Evolutionary conservation across 345 rosid species (phyloP).

Genomic region (Moricandia arvensis): DNA sequence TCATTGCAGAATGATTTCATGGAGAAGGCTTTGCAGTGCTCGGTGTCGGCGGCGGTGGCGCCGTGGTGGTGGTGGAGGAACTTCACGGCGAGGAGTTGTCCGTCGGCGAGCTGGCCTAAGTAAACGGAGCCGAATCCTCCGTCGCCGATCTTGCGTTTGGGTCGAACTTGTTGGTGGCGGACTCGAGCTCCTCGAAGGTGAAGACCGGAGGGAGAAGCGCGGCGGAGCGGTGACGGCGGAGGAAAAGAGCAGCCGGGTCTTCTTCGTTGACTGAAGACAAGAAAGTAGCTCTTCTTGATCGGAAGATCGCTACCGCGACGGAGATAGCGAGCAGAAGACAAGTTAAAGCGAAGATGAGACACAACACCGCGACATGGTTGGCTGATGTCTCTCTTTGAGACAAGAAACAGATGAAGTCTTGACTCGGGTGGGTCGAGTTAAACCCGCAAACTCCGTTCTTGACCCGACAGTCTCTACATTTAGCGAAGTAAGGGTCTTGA

Average conservation of each 20-base stretch:
- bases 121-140: constrained; percentile 94
- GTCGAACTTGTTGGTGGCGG: constrained; percentile 76
- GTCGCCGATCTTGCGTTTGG: constrained; percentile 78
- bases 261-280: constrained; percentile 48
- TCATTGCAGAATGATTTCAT: constrained; percentile 87
- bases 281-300: constrained; percentile 50
- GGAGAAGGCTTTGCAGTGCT: constrained; percentile 50
- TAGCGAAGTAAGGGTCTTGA: constrained; percentile 59
- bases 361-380: constrained; percentile 47
- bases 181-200: constrained; percentile 86
- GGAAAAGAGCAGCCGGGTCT: constrained; percentile 79
- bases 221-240: constrained; percentile 68
- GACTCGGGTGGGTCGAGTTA: constrained; percentile 59
- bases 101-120: constrained; percentile 71
- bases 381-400: constrained; percentile 33
- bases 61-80: constrained; percentile 72
- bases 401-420: constrained; percentile 51
- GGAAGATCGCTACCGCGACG: constrained; percentile 44
- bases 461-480: constrained; percentile 52
- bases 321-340: constrained; percentile 56
- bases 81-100: constrained; percentile 74
- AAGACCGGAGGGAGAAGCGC: constrained; percentile 81
- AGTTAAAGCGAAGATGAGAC: constrained; percentile 50
- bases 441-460: constrained; percentile 70
- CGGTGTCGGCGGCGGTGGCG: constrained; percentile 41